A percentile compares a stretch with the other conserved stretches of the same genome.
Conservation (phyloP, 345 rosid species). For the Hypericum perforatum region DNA sequence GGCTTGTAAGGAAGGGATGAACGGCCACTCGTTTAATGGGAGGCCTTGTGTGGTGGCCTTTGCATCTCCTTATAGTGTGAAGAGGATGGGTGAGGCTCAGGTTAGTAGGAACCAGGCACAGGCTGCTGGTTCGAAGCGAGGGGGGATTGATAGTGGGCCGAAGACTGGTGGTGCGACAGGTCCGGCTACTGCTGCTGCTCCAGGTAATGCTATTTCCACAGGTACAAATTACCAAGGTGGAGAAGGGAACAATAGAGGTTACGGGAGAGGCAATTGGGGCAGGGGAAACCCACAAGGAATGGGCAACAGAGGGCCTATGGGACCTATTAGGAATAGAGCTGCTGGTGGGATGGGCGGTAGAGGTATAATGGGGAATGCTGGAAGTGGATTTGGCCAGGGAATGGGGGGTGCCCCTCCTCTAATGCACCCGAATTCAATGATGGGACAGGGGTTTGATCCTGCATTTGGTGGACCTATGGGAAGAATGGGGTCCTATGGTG, state of each 20-base stretch:
- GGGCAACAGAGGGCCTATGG: slow-evolving; percentile 63
- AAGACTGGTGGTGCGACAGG: slow-evolving; percentile 22
- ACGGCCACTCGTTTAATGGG: slow-evolving; percentile 60
- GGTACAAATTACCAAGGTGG: slow-evolving; percentile 69
- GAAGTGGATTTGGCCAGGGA: slow-evolving; percentile 61
- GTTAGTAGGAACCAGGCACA: slow-evolving; percentile 20
- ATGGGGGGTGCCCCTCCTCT: slow-evolving; percentile 51
- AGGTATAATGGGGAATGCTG: slow-evolving; percentile 28
- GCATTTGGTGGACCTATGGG: slow-evolving; percentile 78
- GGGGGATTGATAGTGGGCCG: slow-evolving; percentile 41
- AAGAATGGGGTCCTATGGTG: slow-evolving; percentile 51
- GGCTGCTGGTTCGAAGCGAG: slow-evolving; percentile 28
- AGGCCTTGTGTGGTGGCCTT: slow-evolving; percentile 72
- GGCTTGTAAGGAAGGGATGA: slow-evolving; percentile 71
- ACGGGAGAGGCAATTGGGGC: slow-evolving; percentile 64
- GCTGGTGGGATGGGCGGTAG: slow-evolving; percentile 1
- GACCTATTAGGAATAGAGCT: slow-evolving; percentile 52
- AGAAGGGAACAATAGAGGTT: slow-evolving; percentile 42
- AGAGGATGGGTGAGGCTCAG: slow-evolving; percentile 44
- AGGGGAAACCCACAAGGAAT: slow-evolving; percentile 64
- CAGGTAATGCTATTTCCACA: slow-evolving; percentile 27
- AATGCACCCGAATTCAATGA: slow-evolving; percentile 69
- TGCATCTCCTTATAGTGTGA: slow-evolving; percentile 56
- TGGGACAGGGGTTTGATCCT: slow-evolving; percentile 77
- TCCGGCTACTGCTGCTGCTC: slow-evolving; percentile 21